Conservation (phyloP, 352 stramenopile species). For the Phytophthora podocarpi region DNA sequence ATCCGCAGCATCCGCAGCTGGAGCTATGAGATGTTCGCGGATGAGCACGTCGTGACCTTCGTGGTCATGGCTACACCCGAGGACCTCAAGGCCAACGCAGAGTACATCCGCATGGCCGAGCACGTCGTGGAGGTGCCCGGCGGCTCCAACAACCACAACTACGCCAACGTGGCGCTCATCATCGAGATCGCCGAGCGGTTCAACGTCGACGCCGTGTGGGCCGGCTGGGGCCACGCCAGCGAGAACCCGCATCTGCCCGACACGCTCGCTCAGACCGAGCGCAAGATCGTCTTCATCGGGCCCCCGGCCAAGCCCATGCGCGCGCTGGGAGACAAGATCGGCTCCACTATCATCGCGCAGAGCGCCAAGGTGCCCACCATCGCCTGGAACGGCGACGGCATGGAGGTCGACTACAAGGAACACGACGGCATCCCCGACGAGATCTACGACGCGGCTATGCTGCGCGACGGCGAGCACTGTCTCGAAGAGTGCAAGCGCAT, state of each 20-base stretch:
- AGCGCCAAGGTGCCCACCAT: conserved; percentile 98
- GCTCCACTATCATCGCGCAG: conserved; percentile 99
- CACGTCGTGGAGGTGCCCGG: conserved; percentile 99
- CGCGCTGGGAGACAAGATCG: conserved; percentile 99
- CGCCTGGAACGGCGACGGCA: conserved; percentile 97
- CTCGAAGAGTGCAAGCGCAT: conserved; percentile 94
- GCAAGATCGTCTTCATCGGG: conserved; percentile 99
- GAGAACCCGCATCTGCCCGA: conserved; percentile 99
- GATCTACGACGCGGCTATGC: conserved; percentile 94
- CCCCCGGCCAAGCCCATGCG: conserved; percentile 98
- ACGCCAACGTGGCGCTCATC: conserved; percentile 99
- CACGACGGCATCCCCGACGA: conserved; percentile 91
- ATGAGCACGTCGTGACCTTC: conserved; percentile 95
- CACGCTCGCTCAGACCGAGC: conserved; percentile 87
- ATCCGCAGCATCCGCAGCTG: conserved; percentile 99
- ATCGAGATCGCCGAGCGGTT: conserved; percentile 97
- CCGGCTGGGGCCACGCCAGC: conserved; percentile 98
- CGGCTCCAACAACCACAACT: conserved; percentile 99
- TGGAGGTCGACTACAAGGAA: conserved; percentile 93
- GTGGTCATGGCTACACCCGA: conserved; percentile 99
- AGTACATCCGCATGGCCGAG: conserved; percentile 99
- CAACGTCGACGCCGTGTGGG: conserved; percentile 98
- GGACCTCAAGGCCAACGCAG: conserved; percentile 98
- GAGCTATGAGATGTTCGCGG: conserved; percentile 98
- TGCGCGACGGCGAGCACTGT: conserved; percentile 93